phyloP scores from a whole-genome alignment of 1,284 basidiomycete species.

The Sporisorium graminicola region DNA sequence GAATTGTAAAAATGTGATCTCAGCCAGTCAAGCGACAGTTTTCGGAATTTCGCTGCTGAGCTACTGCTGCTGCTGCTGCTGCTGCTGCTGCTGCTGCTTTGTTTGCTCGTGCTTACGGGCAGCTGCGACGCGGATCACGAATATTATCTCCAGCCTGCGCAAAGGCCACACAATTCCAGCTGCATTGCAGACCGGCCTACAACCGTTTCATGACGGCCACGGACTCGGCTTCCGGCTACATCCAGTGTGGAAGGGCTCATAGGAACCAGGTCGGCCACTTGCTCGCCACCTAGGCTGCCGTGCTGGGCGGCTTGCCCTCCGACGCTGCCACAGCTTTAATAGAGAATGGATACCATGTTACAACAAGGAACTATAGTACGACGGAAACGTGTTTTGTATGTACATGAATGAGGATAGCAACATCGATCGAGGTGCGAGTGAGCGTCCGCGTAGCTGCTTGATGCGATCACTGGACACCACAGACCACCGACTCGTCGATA shows the following conservation, averaged over 20 bases:
- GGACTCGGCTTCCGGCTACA: background rate
- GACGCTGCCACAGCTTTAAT: background rate
- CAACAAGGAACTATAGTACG: constrained; percentile 7
- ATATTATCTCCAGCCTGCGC: background rate
- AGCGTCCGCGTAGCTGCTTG: background rate
- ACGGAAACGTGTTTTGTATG: constrained; percentile 13
- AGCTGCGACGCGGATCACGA: constrained; percentile 8
- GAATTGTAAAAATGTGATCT: background rate
- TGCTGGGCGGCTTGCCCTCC: background rate
- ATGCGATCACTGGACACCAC: background rate
- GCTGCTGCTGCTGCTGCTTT: too few species aligned
- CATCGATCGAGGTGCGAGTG: background rate
- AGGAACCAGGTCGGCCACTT: background rate
- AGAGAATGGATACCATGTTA: background rate
- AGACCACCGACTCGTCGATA: background rate
- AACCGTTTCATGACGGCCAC: background rate
- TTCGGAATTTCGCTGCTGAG: constrained; percentile 3
- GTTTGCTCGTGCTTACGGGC: background rate
- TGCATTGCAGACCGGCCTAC: too few species aligned
- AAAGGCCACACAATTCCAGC: background rate
- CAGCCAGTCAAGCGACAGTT: background rate
- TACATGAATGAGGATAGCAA: constrained; percentile 18
- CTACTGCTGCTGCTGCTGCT: background rate
- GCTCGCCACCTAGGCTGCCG: too few species aligned
- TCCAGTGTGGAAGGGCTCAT: background rate